Conservation (phyloP, 2,329 filamentous ascomycete species). For the Aureobasidium zeae region DNA sequence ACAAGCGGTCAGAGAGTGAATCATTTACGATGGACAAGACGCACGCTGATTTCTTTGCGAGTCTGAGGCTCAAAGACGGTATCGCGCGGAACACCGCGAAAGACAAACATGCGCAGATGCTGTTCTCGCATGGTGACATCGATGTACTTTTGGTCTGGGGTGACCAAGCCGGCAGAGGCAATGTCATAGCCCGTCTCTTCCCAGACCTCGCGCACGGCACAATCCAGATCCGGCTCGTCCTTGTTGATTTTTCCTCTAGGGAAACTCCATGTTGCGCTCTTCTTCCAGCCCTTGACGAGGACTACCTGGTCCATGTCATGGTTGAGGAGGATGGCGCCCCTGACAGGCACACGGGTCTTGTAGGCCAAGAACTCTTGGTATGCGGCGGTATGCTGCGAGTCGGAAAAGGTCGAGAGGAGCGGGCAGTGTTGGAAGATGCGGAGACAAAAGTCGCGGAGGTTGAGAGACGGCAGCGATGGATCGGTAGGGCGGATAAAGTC, state of each 20-base stretch:
- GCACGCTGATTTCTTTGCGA: slow-evolving; percentile 80
- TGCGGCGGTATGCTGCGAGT: slow-evolving; percentile 67
- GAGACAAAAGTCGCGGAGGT: slow-evolving; percentile 74
- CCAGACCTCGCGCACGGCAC: slow-evolving; percentile 86
- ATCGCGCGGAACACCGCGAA: slow-evolving; percentile 78
- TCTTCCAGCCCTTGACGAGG: slow-evolving; percentile 96
- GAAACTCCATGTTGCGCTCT: slow-evolving; percentile 91
- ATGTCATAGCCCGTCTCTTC: slow-evolving; percentile 94
- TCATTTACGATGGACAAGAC: neutral
- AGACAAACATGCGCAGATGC: slow-evolving; percentile 85
- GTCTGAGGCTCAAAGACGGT: slow-evolving; percentile 83
- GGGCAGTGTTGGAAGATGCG: slow-evolving; percentile 93
- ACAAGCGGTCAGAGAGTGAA: slow-evolving; percentile 14
- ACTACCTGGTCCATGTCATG: slow-evolving; percentile 88
- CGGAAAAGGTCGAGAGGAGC: slow-evolving; percentile 69
- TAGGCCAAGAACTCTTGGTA: slow-evolving; percentile 90
- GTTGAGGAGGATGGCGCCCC: slow-evolving; percentile 89
- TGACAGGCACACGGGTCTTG: slow-evolving; percentile 87
- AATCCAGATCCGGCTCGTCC: slow-evolving; percentile 87
- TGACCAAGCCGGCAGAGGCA: slow-evolving; percentile 63
- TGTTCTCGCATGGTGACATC: slow-evolving; percentile 86
- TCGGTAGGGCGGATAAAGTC: slow-evolving; percentile 93
- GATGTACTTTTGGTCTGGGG: slow-evolving; percentile 60
- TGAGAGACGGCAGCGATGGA: slow-evolving; percentile 73
- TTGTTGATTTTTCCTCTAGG: slow-evolving; percentile 97